A percentile compares a stretch with the other conserved stretches of the same genome.
These are phyloP conservation scores for Vitis vinifera DNA, from an alignment of 164 flowering plant genomes.

Conservation along the genomic window DNA sequence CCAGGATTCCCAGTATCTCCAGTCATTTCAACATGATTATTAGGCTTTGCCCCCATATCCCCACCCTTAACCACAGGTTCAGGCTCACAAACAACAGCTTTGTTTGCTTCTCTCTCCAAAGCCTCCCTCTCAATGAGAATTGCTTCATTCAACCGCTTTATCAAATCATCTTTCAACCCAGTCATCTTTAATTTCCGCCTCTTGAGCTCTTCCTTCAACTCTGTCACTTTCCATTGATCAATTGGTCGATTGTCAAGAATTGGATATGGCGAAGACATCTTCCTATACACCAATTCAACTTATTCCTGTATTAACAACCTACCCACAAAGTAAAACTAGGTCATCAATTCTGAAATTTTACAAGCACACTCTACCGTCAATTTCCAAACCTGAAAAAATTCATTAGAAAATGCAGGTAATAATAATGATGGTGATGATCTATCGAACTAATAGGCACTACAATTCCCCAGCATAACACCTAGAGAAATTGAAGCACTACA, in stretches of 20 bases:
- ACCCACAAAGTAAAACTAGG: background rate
- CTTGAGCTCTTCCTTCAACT: conserved; percentile 88
- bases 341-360: background rate
- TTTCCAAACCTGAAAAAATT: too few species aligned
- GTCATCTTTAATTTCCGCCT: conserved; percentile 58
- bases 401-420: too few species aligned
- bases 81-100: conserved; percentile 27
- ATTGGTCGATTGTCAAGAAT: conserved; percentile 64
- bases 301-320: conserved; percentile 1
- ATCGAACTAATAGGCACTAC: too few species aligned
- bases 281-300: conserved; percentile 8
- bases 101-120: conserved; percentile 18
- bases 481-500: too few species aligned
- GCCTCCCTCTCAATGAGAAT: conserved; percentile 52
- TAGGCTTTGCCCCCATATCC: conserved; percentile 11
- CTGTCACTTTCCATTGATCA: conserved; percentile 92
- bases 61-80: conserved; percentile 13
- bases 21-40: conserved; percentile 6
- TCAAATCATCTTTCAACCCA: conserved; percentile 85
- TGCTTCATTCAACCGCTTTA: conserved; percentile 72
- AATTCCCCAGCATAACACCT: too few species aligned
- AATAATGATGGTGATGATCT: too few species aligned
- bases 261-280: conserved; percentile 61
- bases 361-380: background rate
- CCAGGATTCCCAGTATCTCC: background rate